Evolutionary conservation across 192 early-diverging fungal genomes (phyloP).

Genomic region (Kappamyces sp.): DNA sequence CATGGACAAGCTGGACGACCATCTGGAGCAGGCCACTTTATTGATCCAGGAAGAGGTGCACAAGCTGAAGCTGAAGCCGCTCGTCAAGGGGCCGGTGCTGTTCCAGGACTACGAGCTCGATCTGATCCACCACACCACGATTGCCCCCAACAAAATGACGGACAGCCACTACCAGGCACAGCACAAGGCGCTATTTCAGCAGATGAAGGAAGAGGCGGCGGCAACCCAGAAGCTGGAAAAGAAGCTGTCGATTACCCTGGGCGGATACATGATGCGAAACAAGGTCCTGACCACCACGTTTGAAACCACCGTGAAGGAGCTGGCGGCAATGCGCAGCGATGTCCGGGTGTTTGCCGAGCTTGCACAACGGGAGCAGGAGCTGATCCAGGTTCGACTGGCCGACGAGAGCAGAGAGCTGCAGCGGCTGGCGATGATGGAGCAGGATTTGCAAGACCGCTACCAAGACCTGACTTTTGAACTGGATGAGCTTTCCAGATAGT

Average conservation of each 20-base stretch:
- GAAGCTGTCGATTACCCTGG: constrained; percentile 67
- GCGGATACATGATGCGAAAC: constrained; percentile 75
- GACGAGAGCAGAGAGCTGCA: constrained; percentile 47
- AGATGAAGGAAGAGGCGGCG: constrained; percentile 68
- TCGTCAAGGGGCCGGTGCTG: not conserved
- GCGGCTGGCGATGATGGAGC: constrained; percentile 42
- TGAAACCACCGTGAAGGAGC: constrained; percentile 14
- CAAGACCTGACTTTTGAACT: constrained; percentile 48
- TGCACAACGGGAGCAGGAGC: constrained; percentile 26
- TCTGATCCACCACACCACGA: not conserved
- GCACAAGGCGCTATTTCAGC: constrained; percentile 51
- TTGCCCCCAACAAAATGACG: not conserved
- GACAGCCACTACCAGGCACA: constrained; percentile 12
- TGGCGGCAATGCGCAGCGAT: constrained; percentile 18
- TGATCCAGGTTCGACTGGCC: constrained; percentile 43
- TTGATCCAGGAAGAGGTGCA: constrained; percentile 14
- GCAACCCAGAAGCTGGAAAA: constrained; percentile 83
- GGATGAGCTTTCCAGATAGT: constrained; percentile 19
- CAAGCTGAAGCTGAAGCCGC: constrained; percentile 6
- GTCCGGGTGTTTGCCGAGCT: constrained; percentile 24
- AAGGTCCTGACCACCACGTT: constrained; percentile 55
- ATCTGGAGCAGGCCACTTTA: constrained; percentile 10
- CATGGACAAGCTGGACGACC: constrained; percentile 18
- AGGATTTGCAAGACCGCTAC: constrained; percentile 64
- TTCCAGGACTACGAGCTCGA: constrained; percentile 11